Conservation (phyloP, 805 yeast genomes). For the Candida dajiaensis region DNA sequence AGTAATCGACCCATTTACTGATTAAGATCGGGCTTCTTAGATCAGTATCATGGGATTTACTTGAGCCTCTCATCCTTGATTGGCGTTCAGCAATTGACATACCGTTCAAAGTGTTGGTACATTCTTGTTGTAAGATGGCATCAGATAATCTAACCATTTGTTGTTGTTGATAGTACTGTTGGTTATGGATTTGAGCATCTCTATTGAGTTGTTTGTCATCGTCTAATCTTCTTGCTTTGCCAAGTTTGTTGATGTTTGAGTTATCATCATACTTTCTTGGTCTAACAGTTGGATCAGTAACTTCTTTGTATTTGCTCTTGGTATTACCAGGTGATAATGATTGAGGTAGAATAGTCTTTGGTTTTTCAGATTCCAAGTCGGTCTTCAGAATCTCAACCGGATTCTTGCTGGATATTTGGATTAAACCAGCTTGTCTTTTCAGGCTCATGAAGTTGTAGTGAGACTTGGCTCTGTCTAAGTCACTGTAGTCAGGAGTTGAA, state of each 20-base stretch:
- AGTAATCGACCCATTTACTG: conserved; percentile 97
- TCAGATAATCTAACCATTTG: conserved; percentile 20
- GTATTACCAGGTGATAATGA: conserved; percentile 92
- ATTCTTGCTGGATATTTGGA: conserved; percentile 39
- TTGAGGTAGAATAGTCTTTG: conserved; percentile 70
- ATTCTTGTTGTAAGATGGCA: conserved; percentile 36
- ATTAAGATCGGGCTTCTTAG: conserved; percentile 58
- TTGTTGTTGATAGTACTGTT: neutral
- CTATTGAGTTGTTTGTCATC: conserved; percentile 18
- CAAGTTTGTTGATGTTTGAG: conserved; percentile 27
- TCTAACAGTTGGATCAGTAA: conserved; percentile 23
- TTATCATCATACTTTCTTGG: conserved; percentile 26
- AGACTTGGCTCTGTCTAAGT: conserved; percentile 55
- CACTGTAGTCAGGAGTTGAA: conserved; percentile 53
- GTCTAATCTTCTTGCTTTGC: conserved; percentile 31
- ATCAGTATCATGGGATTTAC: conserved; percentile 2
- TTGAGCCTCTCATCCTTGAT: conserved; percentile 30
- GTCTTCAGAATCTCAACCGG: conserved; percentile 68
- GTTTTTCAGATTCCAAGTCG: conserved; percentile 64
- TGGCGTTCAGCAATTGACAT: conserved; percentile 39
- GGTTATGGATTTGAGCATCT: conserved; percentile 11
- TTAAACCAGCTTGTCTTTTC: conserved; percentile 59
- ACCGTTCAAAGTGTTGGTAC: conserved; percentile 40
- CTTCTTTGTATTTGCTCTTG: conserved; percentile 75
- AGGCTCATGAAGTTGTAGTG: conserved; percentile 60